Conservation (phyloP, 805 yeast species). For the Starmera caribaea region DNA sequence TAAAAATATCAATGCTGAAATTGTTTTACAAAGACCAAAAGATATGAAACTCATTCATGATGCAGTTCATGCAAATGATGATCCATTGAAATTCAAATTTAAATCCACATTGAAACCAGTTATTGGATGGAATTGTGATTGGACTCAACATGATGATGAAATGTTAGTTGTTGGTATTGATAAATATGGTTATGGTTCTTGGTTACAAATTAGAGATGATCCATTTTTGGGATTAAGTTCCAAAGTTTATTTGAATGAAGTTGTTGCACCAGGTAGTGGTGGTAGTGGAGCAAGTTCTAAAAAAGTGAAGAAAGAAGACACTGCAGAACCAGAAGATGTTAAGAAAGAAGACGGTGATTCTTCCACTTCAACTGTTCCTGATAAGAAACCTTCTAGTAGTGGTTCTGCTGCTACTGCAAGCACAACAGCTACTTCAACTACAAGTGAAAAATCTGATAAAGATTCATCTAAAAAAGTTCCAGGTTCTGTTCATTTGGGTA, state of each 20-base stretch:
- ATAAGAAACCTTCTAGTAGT: conserved; percentile 1
- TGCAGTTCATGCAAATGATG: conserved; percentile 44
- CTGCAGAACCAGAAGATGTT: conserved; percentile 18
- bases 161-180: conserved; percentile 78
- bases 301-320: conserved; percentile 7
- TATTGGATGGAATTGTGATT: conserved; percentile 82
- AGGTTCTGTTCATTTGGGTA: conserved; percentile 82
- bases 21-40: conserved; percentile 71
- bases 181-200: conserved; percentile 93
- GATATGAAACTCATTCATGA: conserved; percentile 64
- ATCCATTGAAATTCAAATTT: conserved; percentile 52
- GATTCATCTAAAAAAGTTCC: conserved; percentile 58
- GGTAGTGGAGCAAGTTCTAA: conserved; percentile 15
- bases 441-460: conserved; percentile 12
- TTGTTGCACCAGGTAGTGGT: conserved; percentile 23
- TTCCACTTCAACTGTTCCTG: neutral
- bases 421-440: conserved; percentile 5
- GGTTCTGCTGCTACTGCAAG: neutral
- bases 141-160: conserved; percentile 80
- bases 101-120: conserved; percentile 66
- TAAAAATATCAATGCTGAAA: conserved; percentile 84
- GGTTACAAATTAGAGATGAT: conserved; percentile 92
- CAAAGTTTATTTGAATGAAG: conserved; percentile 63
- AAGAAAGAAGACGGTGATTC: conserved; percentile 22
- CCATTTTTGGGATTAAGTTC: conserved; percentile 82